phyloP scores from a whole-genome alignment of 441 rosid genomes.

The Manihot esculenta region DNA sequence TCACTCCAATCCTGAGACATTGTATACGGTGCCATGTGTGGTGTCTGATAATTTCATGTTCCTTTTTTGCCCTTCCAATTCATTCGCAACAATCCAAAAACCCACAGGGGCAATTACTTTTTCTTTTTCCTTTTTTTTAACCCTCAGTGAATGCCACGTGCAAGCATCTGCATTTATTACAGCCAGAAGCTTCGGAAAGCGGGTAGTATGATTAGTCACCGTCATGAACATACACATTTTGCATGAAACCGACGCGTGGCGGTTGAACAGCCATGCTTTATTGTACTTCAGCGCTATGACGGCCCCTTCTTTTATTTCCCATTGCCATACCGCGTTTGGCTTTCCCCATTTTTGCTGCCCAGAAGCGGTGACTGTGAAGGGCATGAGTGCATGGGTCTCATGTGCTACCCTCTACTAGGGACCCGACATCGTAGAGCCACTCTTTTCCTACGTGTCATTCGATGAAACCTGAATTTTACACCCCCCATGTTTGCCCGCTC shows the following conservation, averaged over 20 bases:
- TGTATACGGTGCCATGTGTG: conserved; percentile 12
- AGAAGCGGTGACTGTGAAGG: conserved; percentile 3
- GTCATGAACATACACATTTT: conserved; percentile 12
- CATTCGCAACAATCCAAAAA: not conserved
- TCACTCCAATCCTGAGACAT: not conserved
- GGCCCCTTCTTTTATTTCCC: no score
- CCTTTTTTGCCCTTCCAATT: conserved; percentile 10
- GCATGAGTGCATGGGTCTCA: conserved; percentile 37
- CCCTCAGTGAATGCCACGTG: conserved; percentile 25
- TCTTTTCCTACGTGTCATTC: conserved; percentile 30
- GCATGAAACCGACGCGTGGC: conserved; percentile 34
- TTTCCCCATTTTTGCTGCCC: not conserved
- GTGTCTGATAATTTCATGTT: not conserved
- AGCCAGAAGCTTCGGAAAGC: conserved; percentile 18
- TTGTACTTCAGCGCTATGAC: not conserved
- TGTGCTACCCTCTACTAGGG: conserved; percentile 28
- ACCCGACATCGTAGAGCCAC: conserved; percentile 35
- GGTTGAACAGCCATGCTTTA: conserved; percentile 7
- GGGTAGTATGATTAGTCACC: conserved; percentile 28
- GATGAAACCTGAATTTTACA: conserved; percentile 13
- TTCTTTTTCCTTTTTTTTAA: not conserved
- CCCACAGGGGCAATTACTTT: not conserved
- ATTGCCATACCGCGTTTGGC: not conserved
- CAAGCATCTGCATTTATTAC: conserved; percentile 2
- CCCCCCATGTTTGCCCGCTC: conserved; percentile 17